Evolutionary conservation across 768 basidiomycete species (phyloP).

Genomic region (Exsudoporus frostii): DNA sequence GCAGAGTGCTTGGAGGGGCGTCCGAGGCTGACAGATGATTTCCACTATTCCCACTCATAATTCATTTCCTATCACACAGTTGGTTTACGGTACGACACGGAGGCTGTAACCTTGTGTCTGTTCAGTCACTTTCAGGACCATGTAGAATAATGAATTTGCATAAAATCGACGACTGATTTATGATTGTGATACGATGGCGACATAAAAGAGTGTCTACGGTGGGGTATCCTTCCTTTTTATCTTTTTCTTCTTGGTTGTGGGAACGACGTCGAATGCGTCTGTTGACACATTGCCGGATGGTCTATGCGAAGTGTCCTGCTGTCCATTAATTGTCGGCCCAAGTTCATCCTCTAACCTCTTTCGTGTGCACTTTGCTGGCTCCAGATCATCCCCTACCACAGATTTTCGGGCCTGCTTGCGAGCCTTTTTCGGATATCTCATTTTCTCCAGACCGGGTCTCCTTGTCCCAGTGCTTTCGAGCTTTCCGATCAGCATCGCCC

Average conservation of each 20-base stretch:
- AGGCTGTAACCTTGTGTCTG: conserved; percentile 7
- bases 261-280: background rate
- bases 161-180: conserved; percentile 7
- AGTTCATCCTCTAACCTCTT: background rate
- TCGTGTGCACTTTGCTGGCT: background rate
- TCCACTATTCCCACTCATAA: background rate
- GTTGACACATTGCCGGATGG: background rate
- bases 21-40: conserved; percentile 43
- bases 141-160: conserved; percentile 25
- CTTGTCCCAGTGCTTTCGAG: background rate
- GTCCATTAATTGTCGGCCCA: background rate
- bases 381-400: background rate
- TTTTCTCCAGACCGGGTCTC: background rate
- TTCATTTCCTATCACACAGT: conserved; percentile 6
- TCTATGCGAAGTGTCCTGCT: conserved; percentile 4
- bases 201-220: conserved; percentile 1
- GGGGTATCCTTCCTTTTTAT: conserved; percentile 20
- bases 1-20: conserved; percentile 86
- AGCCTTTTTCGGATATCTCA: conserved; percentile 1
- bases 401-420: conserved; percentile 7
- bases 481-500: background rate
- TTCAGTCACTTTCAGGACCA: conserved; percentile 17
- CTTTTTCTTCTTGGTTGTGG: conserved; percentile 20
- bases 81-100: conserved; percentile 10
- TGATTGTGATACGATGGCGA: background rate